Conservation (phyloP, 768 basidiomycete species). For the Kwoniella mangroviensis region DNA sequence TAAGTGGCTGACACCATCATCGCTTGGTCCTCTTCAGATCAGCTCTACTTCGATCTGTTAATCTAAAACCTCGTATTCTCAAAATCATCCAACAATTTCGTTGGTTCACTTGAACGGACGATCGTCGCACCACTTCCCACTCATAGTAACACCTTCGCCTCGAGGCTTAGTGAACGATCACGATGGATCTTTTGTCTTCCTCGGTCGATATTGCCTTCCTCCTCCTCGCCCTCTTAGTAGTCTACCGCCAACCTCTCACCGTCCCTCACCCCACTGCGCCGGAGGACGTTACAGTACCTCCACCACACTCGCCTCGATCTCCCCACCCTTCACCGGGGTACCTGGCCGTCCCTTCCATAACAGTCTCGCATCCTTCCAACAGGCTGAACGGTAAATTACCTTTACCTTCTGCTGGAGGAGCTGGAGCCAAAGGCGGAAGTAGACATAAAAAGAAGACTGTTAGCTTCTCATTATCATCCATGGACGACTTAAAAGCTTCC, state of each 20-base stretch:
- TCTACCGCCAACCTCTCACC: constrained; percentile 10
- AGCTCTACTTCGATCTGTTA: too few species aligned
- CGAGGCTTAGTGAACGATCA: neutral
- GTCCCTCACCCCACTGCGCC: neutral
- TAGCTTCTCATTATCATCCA: constrained; percentile 28
- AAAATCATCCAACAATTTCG: neutral
- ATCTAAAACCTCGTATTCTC: too few species aligned
- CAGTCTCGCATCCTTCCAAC: neutral
- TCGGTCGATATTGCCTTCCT: constrained; percentile 23
- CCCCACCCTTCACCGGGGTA: constrained; percentile 5
- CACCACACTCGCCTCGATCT: constrained; percentile 4
- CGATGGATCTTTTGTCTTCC: constrained; percentile 19
- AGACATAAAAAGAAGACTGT: constrained; percentile 26
- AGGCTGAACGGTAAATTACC: neutral
- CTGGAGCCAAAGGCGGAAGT: neutral
- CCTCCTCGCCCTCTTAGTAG: constrained; percentile 15
- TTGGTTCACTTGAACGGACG: neutral
- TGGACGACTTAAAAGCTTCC: constrained; percentile 29
- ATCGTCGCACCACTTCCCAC: neutral
- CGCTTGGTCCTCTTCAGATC: too few species aligned
- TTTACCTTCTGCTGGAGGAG: constrained; percentile 10
- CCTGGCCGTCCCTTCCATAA: constrained; percentile 13
- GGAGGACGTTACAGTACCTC: neutral
- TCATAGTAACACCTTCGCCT: neutral
- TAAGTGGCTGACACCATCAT: too few species aligned